Evolutionary conservation across 2,329 filamentous ascomycete genomes (phyloP), one percentile per base, ranked within the genome.

Genomic region (Fusarium protoensiforme): DNA sequence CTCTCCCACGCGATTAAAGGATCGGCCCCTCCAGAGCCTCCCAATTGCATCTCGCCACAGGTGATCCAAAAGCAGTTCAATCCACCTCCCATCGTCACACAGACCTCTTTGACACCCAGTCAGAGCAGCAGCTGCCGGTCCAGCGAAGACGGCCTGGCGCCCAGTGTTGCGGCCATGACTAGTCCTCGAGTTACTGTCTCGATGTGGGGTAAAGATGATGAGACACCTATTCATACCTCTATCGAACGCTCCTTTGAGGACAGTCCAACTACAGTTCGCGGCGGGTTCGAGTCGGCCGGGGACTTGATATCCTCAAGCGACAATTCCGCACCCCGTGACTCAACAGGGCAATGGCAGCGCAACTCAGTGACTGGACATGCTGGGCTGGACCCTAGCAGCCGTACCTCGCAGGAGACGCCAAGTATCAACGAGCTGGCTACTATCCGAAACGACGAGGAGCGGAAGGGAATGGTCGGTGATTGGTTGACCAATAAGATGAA

Each of bases 141-240:
- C 5, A 88, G 86, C 67, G 87, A 89, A 75, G 87, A 88, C 76
- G 84, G 83, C 46, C 75, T 84, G 38, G 83, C 80, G 5, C 81
- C 83, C 3, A 79, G 80, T 51, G 75, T 82, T 10, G 75, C 82
- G 58, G 75, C 81, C 61, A 88, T 87, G 85, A 79, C 83, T 35
- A 90, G 89, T 75, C 88, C 89, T 8, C 84, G 85, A 31, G 87
- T 91, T 22, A 89, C 85, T 7, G 87, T 90, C 56, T 90, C 89
- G 1, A 81, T 88, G 70, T 90, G 87, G 86, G 87, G 85, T 53
- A 84, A 83, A 68, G 87, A 84, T 63, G 83, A 80, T 46, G 78
- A 77, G 38, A 78, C 76, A 24, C 79, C 80, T 1, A 75, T 83
- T 14, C 84, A 83, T 58, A 79, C 83, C 8, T 63, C 70, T n/a